Evolutionary conservation across 768 basidiomycete genomes (phyloP), one percentile per base, ranked within the genome.

Genomic region (Tricholoma bakamatsutake): DNA sequence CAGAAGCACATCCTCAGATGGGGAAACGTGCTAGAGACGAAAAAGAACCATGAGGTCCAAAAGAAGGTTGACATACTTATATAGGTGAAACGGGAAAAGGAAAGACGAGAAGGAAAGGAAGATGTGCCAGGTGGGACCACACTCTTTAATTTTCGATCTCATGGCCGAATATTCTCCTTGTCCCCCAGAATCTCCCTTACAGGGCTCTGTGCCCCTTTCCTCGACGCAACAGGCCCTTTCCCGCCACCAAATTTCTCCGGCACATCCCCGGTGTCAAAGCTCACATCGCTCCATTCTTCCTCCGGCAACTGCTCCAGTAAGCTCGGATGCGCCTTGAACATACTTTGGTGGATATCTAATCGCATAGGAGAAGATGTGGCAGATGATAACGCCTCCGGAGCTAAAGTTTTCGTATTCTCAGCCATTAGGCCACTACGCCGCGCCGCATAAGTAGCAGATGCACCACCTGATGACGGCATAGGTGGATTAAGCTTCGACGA

Each of bases 261-360:
- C 51, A 24, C 28, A 27, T 62, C 53, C 6, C 69, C 76, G 46
- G 66, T 64, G 66, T 82, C 83, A 57, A 83, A 84, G 61, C 82
- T 85, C 31, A 80, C 64, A 56, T 84, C 62, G 30, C 67, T 72
- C 76, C 73, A 80, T n/a, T 77, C 76, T 49, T 82, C 82, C 27
- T 79, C 81, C 67, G 74, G 77, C 60, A 68, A 77, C 64, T 85
- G 82, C 62, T 84, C 84, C 60, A 85, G 62, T 60, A 85, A 64
- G 59, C 80, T 82, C 28, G 73, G 80, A 15, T 61, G 39, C 33
- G 65, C 62, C 50, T 70, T 73, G 2, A 61, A 43, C 53, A 56
- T 56, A 28, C 54, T 40, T 17, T 28, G 11, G 24, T 45, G 18
- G 18, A 39, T 7, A 12, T 40, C 55, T 15, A 50, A 5, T 30